Percentiles rank a stretch among this genome's conserved stretches.
These are phyloP conservation scores for Lentinula detonsa DNA, from an alignment of 768 basidiomycete species.

Conservation along the genomic window DNA sequence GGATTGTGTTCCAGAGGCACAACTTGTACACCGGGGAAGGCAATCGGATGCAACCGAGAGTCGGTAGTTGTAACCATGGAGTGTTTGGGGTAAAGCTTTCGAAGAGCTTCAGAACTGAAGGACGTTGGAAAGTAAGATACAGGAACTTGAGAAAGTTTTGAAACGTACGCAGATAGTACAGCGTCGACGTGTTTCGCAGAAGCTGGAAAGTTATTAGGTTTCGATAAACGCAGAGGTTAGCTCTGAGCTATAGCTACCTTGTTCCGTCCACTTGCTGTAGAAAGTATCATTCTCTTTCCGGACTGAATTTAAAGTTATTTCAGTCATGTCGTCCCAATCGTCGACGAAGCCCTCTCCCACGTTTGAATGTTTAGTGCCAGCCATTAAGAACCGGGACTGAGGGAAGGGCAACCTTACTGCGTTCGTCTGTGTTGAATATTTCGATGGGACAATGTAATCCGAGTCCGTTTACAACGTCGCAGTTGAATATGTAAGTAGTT, in stretches of 20 bases:
- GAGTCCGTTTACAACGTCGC: too few relatives aligned
- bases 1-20: conserved; percentile 43
- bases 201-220: conserved; percentile 26
- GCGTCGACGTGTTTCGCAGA: conserved; percentile 46
- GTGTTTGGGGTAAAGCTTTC: conserved; percentile 54
- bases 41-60: conserved; percentile 37
- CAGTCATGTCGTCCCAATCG: conserved; percentile 29
- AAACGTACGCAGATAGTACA: conserved; percentile 37
- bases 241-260: conserved; percentile 26
- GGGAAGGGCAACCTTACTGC: neutral
- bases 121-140: neutral
- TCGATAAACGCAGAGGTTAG: neutral
- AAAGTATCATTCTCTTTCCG: conserved; percentile 26
- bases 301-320: neutral
- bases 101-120: conserved; percentile 38
- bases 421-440: neutral
- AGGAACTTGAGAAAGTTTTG: neutral
- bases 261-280: conserved; percentile 46
- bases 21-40: conserved; percentile 42
- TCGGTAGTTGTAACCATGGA: conserved; percentile 52
- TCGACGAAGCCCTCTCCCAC: conserved; percentile 38
- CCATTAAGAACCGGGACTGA: neutral
- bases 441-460: neutral
- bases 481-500: too few relatives aligned
- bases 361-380: neutral